Base-by-base conservation (phyloP, 2,329 filamentous ascomycete species). In the Beauveria pseudobassiana region DNA sequence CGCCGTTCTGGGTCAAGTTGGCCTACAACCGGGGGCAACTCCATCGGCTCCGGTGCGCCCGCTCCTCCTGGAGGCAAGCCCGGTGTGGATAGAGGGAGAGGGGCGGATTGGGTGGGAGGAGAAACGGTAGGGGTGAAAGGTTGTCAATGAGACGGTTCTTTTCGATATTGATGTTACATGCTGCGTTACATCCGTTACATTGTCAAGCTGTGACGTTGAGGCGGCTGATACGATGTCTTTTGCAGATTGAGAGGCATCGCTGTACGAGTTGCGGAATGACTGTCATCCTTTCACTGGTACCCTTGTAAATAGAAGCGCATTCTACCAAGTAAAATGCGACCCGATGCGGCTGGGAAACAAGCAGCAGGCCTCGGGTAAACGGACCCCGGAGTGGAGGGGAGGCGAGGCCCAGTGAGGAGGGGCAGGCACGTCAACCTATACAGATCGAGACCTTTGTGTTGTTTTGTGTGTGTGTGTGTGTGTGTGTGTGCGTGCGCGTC, bases 11-110 rank as follows among this genome's bases (percentile, higher is more conserved):
- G 54, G 45, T 34, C 42, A 49, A 58, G 20, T 43, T 56, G 43
- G 40, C 24, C 42, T 45, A 56, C 53, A 22, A 22, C 49, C 49
- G 48, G 58, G 57, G 49, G 38, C 38, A 30, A 12, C 38, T 52
- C 56, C 56, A 59, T 59, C 58, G 58, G 58, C 58, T 42, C 49
- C 49, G 58, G 58, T 26, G 40, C 49, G 58, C 48, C 58, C 49
- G 49, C 58, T 50, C 49, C 49, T 60, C 49, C 30, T 58, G 12
- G 30, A 50, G 45, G 46, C 34, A 34, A 59, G 34, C 14, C 45
- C 9, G 30, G 56, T 43, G 56, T 50, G 56, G 56, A 43, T 28
- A 46, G 56, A 30, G 46, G 45, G 16, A 7, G 14, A 14, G 53
- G 26, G 10, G 20, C 7, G 1, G 8, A 16, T 24, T 16, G 26